Percentiles rank a stretch among this genome's conserved stretches.
phyloP scores from a whole-genome alignment of 345 rosid genomes.

The Balakata baccata region DNA sequence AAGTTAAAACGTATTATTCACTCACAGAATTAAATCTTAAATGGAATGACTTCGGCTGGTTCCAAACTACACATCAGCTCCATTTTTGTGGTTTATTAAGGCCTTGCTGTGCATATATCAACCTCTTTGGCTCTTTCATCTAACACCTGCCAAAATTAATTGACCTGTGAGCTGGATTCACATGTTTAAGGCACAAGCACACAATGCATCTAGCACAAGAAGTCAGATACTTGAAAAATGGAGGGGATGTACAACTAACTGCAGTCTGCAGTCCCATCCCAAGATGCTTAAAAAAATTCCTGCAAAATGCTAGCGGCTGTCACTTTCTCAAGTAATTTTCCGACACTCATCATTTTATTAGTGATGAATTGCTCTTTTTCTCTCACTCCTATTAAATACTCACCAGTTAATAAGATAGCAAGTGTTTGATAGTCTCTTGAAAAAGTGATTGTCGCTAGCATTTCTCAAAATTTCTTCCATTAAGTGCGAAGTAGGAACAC shows the following conservation, averaged over 20 bases:
- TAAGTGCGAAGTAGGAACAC: slow-evolving; percentile 2
- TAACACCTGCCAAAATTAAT: slow-evolving; percentile 5
- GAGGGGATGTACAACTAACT: not conserved
- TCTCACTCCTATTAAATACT: too few species aligned
- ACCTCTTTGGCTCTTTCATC: not conserved
- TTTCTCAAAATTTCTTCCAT: not conserved
- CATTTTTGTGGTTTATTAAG: not conserved
- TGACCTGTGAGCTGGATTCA: slow-evolving; percentile 10
- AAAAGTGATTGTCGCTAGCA: too few species aligned
- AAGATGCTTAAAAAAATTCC: not conserved
- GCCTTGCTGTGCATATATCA: not conserved
- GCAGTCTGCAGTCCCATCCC: not conserved
- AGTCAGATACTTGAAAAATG: not conserved
- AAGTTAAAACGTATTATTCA: not conserved
- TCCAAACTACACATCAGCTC: not conserved
- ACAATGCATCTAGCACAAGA: not conserved
- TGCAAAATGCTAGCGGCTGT: too few species aligned
- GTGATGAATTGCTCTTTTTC: too few species aligned
- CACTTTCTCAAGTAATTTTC: too few species aligned
- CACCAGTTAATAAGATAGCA: not conserved
- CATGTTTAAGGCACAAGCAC: not conserved
- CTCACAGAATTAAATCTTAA: not conserved
- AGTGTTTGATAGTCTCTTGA: not conserved
- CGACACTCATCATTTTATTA: too few species aligned
- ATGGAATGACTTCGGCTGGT: not conserved